Base-by-base conservation (phyloP, 257 asterid species). In the Plantago ovata region DNA sequence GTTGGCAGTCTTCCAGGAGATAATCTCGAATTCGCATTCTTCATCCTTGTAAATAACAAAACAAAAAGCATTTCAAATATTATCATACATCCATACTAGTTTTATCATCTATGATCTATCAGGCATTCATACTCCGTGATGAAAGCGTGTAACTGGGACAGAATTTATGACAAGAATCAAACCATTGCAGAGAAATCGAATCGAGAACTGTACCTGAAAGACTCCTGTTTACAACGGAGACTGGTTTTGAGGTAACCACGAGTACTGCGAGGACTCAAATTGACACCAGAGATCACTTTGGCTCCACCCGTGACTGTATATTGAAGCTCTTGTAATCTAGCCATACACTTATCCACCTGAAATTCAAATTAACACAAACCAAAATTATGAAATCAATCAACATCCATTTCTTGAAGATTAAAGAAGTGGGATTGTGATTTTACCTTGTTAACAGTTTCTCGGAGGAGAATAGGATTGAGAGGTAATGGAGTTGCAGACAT, bases 281-380 rank as follows among this genome's bases (percentile, higher is more conserved):
- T 79, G 61, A 74, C 81, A 11, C 88, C 90, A 33, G 89, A 79
- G 10, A 70, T 66, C 66, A 71, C 69, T 47, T 78, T 87, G 20
- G 21, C 57, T 12, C 93, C 93, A 20, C 87, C 87, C 9, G 78
- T 65, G 2, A 89, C 94, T 33, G 90, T 79, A 76, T 79, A 54
- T 19, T 88, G 98, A 56, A 92, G 96, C 77, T 92, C 98, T 71
- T 85, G 94, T 75, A 92, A 63, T 70, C 98, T 63, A 60, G 93
- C 94, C 90, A 88, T 80, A 67, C 96, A 88, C 69, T 75, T 82
- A 23, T 92, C 96, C 82, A 56, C 61, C 61, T 38, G 10, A 56
- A 38, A 55, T 7, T 38, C 61, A 56, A 33, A 10, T 53, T 3
- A 53, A 28, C 8, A 52, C 10, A 20, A 20, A 23, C 15, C 22